These are phyloP conservation scores for Athelia psychrophila DNA, from an alignment of 1,284 basidiomycete species.

Conservation along the genomic window DNA sequence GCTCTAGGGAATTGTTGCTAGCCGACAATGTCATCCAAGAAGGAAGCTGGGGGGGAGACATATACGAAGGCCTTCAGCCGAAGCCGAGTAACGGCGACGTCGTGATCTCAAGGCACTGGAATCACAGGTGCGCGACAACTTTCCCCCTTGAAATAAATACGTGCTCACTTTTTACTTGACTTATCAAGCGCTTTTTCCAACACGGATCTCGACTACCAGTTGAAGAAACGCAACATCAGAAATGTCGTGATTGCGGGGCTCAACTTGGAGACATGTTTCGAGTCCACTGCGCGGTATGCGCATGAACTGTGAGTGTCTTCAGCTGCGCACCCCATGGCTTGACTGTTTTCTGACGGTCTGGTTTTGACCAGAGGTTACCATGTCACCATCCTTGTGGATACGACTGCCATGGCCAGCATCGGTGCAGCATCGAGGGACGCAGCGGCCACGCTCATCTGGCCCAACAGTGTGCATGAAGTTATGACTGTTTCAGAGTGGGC, in stretches of 20 bases:
- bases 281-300: conserved; percentile 9
- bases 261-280: conserved; percentile 7
- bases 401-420: conserved; percentile 2
- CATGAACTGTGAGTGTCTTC: conserved; percentile 3
- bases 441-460: conserved; percentile 3
- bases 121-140: background rate
- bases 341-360: background rate
- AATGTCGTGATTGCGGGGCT: conserved; percentile 7
- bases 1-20: background rate
- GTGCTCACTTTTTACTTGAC: background rate
- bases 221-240: conserved; percentile 5
- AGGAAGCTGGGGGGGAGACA: conserved; percentile 6
- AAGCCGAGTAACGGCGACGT: conserved; percentile 6
- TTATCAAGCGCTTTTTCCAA: conserved; percentile 4
- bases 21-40: background rate
- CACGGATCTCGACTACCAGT: conserved; percentile 5
- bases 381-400: conserved; percentile 4
- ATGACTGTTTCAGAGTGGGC: background rate
- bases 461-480: conserved; percentile 3
- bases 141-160: background rate
- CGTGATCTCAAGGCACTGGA: conserved; percentile 5
- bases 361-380: conserved; percentile 1
- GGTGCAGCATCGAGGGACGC: conserved; percentile 1
- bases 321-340: background rate
- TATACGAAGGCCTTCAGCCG: conserved; percentile 6